Conservation (phyloP, 306 rosid genomes). For the Fragaria iinumae region DNA sequence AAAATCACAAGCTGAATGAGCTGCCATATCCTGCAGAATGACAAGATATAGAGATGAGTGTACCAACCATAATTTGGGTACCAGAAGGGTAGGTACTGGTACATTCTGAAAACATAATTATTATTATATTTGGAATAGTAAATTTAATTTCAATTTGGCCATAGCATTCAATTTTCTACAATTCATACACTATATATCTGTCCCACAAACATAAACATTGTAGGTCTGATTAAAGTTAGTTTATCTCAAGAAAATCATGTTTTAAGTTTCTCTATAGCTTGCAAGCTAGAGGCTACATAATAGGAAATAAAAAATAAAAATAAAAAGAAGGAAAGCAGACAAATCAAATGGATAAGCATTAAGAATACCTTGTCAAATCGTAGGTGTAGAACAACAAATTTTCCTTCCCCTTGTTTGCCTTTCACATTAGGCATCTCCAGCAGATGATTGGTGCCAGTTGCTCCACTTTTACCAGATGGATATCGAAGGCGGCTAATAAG, state of each 20-base stretch:
- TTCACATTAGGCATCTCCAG: slow-evolving; percentile 44
- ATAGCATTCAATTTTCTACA: no score
- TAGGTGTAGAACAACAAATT: slow-evolving; percentile 86
- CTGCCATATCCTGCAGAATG: slow-evolving; percentile 88
- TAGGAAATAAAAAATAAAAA: not conserved
- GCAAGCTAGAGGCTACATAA: not conserved
- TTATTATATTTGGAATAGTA: not conserved
- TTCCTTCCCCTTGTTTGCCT: slow-evolving; percentile 42
- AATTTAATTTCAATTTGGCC: not conserved
- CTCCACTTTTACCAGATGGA: slow-evolving; percentile 44
- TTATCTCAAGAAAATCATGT: not conserved
- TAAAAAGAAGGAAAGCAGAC: not conserved
- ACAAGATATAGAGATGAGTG: not conserved
- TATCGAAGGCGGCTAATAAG: slow-evolving; percentile 71
- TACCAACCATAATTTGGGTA: not conserved
- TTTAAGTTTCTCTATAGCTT: not conserved
- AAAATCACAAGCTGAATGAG: slow-evolving; percentile 98
- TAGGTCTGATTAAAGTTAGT: not conserved
- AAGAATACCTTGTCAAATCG: slow-evolving; percentile 87
- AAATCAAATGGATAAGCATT: not conserved
- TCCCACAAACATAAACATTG: not conserved
- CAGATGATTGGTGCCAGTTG: slow-evolving; percentile 40
- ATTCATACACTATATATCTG: not conserved
- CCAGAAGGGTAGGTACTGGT: not conserved
- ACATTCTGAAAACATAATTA: not conserved